phyloP scores from a whole-genome alignment of 768 basidiomycete genomes.

The Grammothele lineata region DNA sequence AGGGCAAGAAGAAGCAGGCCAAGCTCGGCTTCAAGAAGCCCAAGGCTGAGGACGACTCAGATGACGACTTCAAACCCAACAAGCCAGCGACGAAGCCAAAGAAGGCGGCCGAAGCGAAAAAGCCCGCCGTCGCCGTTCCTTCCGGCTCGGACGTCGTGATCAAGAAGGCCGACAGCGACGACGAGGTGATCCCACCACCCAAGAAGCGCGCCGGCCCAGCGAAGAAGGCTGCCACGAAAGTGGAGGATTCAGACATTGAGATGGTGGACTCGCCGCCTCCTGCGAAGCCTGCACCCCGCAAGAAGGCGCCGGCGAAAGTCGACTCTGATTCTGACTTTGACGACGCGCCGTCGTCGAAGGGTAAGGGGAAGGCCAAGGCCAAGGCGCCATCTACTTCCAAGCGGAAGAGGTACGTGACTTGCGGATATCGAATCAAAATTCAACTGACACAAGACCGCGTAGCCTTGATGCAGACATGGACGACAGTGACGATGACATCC shows the following conservation, averaged over 20 bases:
- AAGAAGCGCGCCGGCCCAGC: conserved; percentile 34
- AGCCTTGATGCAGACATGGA: conserved; percentile 36
- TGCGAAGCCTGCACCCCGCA: conserved; percentile 34
- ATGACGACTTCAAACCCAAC: conserved; percentile 53
- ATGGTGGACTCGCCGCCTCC: conserved; percentile 35
- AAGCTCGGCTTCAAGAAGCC: conserved; percentile 43
- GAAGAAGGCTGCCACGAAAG: conserved; percentile 43
- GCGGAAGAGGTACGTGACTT: conserved; percentile 67
- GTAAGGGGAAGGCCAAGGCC: conserved; percentile 45
- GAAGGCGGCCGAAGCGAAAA: conserved; percentile 28
- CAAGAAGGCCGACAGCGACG: conserved; percentile 46
- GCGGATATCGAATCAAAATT: too few species aligned
- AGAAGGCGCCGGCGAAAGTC: conserved; percentile 28
- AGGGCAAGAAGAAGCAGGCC: conserved; percentile 53
- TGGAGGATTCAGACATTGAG: conserved; percentile 44
- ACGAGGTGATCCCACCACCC: conserved; percentile 26
- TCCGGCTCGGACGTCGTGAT: conserved; percentile 44
- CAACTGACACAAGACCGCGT: too few species aligned
- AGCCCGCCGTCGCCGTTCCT: conserved; percentile 27
- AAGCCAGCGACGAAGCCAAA: conserved; percentile 29
- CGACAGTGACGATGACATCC: conserved; percentile 37
- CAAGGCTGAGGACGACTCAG: conserved; percentile 36
- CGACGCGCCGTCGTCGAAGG: conserved; percentile 29
- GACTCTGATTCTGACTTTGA: conserved; percentile 44
- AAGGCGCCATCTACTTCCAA: conserved; percentile 38